Evolutionary conservation across 2,329 filamentous ascomycete genomes (phyloP).

Genomic region (Xylogone sp.): DNA sequence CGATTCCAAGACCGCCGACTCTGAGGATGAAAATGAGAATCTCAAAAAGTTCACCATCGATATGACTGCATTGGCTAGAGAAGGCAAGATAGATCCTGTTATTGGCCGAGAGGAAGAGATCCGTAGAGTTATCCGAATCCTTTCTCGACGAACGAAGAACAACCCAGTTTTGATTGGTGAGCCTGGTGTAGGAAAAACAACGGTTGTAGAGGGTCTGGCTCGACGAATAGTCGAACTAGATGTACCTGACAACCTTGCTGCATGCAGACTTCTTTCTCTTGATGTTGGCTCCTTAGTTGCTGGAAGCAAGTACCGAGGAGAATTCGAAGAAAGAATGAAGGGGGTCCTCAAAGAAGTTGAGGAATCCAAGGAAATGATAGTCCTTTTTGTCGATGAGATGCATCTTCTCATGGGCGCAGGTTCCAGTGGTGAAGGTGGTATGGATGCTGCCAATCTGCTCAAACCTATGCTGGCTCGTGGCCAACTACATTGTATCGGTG

Average conservation of each 20-base stretch:
- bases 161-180: constrained; percentile 98
- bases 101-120: constrained; percentile 97
- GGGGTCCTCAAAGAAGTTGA: constrained; percentile 96
- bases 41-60: constrained; percentile 98
- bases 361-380: constrained; percentile 91
- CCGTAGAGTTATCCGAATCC: constrained; percentile 82
- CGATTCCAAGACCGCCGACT: constrained; percentile 93
- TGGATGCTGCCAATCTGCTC: constrained; percentile 96
- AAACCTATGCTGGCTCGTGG: constrained; percentile 98
- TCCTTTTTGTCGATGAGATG: constrained; percentile 98
- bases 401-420: constrained; percentile 98
- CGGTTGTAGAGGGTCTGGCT: constrained; percentile 92
- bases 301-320: constrained; percentile 96
- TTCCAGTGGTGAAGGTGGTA: constrained; percentile 89
- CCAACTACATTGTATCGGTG: constrained; percentile 96
- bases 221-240: constrained; percentile 95
- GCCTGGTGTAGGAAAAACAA: constrained; percentile 97
- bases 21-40: constrained; percentile 90
- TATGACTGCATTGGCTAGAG: constrained; percentile 92
- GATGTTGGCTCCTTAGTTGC: constrained; percentile 94
- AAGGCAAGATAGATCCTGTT: constrained; percentile 97
- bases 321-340: constrained; percentile 99
- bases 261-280: constrained; percentile 89
- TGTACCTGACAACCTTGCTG: constrained; percentile 90
- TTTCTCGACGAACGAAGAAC: constrained; percentile 94